A percentile compares a stretch with the other conserved stretches of the same genome.
Conservation (phyloP, 192 early-diverging fungal species). For the Dissophora ornata region DNA sequence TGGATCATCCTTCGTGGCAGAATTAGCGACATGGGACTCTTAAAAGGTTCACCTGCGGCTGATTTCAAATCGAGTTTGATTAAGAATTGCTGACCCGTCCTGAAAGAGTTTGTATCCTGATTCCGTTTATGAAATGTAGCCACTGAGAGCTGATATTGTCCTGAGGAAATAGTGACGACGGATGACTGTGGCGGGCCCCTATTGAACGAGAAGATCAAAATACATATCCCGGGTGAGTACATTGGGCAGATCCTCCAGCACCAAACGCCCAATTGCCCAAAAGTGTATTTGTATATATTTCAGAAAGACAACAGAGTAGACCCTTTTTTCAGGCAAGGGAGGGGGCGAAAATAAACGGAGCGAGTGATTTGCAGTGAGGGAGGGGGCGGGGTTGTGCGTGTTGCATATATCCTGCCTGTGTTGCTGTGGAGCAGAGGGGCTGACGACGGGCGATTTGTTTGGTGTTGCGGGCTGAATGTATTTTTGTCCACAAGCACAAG, state of each 20-base stretch:
- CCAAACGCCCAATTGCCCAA: slow-evolving; percentile 11
- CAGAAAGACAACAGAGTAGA: too few relatives aligned
- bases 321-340: too few relatives aligned
- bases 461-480: slow-evolving; percentile 1
- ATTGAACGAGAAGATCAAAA: neutral
- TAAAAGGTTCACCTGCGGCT: slow-evolving; percentile 17
- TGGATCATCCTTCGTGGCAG: slow-evolving; percentile 42
- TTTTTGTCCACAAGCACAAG: neutral
- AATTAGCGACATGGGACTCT: slow-evolving; percentile 46
- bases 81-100: slow-evolving; percentile 50
- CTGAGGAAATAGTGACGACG: slow-evolving; percentile 6
- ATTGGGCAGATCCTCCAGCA: too few relatives aligned
- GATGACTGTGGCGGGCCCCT: slow-evolving; percentile 29
- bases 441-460: too few relatives aligned
- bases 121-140: slow-evolving; percentile 52
- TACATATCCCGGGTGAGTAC: neutral
- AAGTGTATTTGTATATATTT: too few relatives aligned
- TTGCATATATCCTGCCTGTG: too few relatives aligned
- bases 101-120: slow-evolving; percentile 50
- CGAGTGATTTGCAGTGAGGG: too few relatives aligned
- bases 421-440: too few relatives aligned
- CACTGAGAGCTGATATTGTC: slow-evolving; percentile 37
- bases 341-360: too few relatives aligned
- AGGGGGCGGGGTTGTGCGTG: too few relatives aligned
- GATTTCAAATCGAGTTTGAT: slow-evolving; percentile 42